These are phyloP conservation scores for Exophiala sp. DNA, from an alignment of 2,329 filamentous ascomycete species.

Conservation along the genomic window DNA sequence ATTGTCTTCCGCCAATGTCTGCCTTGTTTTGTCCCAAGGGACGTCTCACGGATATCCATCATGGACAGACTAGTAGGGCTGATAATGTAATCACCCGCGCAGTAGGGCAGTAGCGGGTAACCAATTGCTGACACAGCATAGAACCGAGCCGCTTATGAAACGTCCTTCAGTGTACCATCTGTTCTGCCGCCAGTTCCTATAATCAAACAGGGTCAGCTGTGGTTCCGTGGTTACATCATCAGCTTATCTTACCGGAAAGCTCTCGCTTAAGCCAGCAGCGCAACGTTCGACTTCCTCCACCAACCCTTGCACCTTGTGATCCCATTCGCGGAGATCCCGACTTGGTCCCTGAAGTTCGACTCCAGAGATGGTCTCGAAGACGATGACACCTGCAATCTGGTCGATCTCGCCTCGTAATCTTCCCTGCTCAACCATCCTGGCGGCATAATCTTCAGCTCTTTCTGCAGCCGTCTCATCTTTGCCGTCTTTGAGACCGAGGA, in stretches of 20 bases:
- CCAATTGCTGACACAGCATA: not conserved
- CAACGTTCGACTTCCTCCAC: slow-evolving; percentile 88
- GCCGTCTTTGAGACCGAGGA: slow-evolving; percentile 66
- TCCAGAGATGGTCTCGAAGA: slow-evolving; percentile 74
- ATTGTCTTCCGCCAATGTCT: too few relatives aligned
- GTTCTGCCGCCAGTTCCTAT: slow-evolving; percentile 19
- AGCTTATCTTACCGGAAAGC: slow-evolving; percentile 64
- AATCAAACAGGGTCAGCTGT: slow-evolving; percentile 6
- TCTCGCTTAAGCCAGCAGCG: slow-evolving; percentile 73
- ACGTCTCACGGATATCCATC: too few relatives aligned
- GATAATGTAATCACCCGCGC: too few relatives aligned
- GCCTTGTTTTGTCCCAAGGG: too few relatives aligned
- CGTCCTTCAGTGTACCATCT: slow-evolving; percentile 20
- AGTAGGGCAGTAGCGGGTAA: too few relatives aligned
- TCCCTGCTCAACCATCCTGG: slow-evolving; percentile 93
- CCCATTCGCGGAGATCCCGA: slow-evolving; percentile 78
- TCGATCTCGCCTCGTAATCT: slow-evolving; percentile 85
- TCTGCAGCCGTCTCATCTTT: slow-evolving; percentile 53
- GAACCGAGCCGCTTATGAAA: too few relatives aligned
- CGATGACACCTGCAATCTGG: slow-evolving; percentile 84
- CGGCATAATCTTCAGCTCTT: slow-evolving; percentile 85
- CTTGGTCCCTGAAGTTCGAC: slow-evolving; percentile 62
- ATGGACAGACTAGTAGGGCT: too few relatives aligned
- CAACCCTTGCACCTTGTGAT: slow-evolving; percentile 78
- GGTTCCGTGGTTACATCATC: not conserved